A percentile compares a stretch with the other conserved stretches of the same genome.
Evolutionary conservation across 164 flowering plant genomes (phyloP).

Genomic region (Euptelea pleiosperma): DNA sequence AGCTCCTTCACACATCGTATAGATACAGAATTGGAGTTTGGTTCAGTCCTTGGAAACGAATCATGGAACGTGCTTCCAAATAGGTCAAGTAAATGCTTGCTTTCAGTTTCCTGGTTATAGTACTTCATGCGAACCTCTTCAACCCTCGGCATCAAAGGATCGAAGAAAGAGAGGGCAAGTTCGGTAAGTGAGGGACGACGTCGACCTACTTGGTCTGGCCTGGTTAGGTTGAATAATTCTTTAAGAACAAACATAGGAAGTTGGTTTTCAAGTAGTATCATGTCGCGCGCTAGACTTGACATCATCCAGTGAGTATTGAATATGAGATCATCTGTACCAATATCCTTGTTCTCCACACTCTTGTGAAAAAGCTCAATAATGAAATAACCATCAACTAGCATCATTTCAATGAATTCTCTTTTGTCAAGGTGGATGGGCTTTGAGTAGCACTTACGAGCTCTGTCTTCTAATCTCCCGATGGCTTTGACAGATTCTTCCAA

Average conservation of each 20-base stretch:
- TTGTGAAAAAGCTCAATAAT: conserved; percentile 4
- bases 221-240: not conserved
- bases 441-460: too few species aligned
- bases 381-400: too few species aligned
- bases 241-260: conserved; percentile 10
- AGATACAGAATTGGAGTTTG: not conserved
- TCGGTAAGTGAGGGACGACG: not conserved
- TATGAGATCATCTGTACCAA: not conserved
- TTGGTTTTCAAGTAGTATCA: conserved; percentile 9
- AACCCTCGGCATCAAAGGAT: not conserved
- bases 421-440: not conserved
- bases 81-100: too few species aligned
- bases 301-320: not conserved
- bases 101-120: too few species aligned
- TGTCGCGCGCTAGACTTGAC: not conserved
- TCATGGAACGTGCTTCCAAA: not conserved
- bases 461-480: not conserved
- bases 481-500: not conserved
- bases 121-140: too few species aligned
- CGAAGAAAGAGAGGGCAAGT: not conserved
- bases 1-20: not conserved
- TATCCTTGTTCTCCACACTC: not conserved
- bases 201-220: too few species aligned
- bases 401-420: conserved; percentile 2
- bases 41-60: not conserved